phyloP scores from a whole-genome alignment of 208 protist genomes.

The Polymyxa betae region DNA sequence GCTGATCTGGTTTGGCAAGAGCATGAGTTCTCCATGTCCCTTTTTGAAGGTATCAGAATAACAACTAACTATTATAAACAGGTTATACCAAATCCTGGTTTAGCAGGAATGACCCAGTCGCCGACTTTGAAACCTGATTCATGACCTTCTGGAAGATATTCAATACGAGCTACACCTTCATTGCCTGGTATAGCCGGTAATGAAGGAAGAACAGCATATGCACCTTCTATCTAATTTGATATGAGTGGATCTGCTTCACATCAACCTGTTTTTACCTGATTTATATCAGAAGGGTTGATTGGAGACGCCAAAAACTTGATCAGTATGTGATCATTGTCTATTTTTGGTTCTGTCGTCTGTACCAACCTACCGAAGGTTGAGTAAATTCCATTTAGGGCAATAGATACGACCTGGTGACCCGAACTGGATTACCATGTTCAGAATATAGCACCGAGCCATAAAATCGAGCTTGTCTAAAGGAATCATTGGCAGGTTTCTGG shows the following conservation, averaged over 20 bases:
- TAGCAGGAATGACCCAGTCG: conserved; percentile 89
- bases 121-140: conserved; percentile 69
- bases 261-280: conserved; percentile 74
- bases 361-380: too few relatives aligned
- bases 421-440: too few relatives aligned
- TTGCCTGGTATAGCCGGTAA: conserved; percentile 22
- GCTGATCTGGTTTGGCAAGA: conserved; percentile 57
- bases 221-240: conserved; percentile 74
- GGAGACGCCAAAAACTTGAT: conserved; percentile 91
- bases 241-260: background rate
- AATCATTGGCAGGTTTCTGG: too few relatives aligned
- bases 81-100: conserved; percentile 71
- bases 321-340: conserved; percentile 75
- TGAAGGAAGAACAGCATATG: conserved; percentile 62
- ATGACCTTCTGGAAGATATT: background rate
- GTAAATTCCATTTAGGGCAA: too few relatives aligned
- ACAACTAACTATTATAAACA: background rate
- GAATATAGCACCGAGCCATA: too few relatives aligned
- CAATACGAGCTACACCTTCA: conserved; percentile 36
- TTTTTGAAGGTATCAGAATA: background rate
- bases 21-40: conserved; percentile 70
- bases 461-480: too few relatives aligned
- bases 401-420: too few relatives aligned
- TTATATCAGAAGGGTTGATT: conserved; percentile 93
- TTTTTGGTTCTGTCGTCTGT: background rate